Base-by-base conservation (phyloP, 2,329 filamentous ascomycete genomes). In the Epichloe elymi region DNA sequence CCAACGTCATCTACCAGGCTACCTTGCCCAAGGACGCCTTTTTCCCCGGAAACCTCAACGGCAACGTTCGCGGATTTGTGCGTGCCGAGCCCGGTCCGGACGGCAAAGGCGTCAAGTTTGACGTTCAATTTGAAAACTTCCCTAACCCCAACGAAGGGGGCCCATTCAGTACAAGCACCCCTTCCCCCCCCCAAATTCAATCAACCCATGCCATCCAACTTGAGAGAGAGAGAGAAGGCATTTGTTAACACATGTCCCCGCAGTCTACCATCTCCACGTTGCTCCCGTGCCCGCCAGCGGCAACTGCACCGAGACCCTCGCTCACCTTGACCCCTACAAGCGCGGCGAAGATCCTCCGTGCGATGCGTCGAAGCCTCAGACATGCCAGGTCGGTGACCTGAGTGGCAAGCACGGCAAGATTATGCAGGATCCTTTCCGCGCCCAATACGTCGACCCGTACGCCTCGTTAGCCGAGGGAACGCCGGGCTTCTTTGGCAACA, bases 321-420 rank as follows among this genome's bases (percentile, higher is more conserved):
- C 71, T 2, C 86, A 91, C 61, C 75, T 88, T 12, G 85, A 90
- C 61, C 86, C 86, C 17, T 86, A 75, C 64, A 63, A 73, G 47
- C 82, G 83, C 48, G 80, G 79, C 55, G 79, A 88, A 61, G 67
- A 66, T 2, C 71, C 80, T 4, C 59, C 74, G 5, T 91, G 86
- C 67, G 72, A 88, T 60, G 38, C 67, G 11, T 58, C 63, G 10
- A 61, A 69, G 6, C 82, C 82, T 7, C 66, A 76, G 54, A 81
- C 78, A 10, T 93, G 86, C 70, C 80, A 91, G 67, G 79, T 86
- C 11, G 86, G 87, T 56, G 86, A 91, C 63, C 72, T 89, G 51
- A 78, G 79, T 58, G 86, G 86, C 62, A 91, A 91, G 70, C 71
- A 84, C 60, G 85, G 85, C 55, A 73, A 73, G 54, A 76, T 86